Evolutionary conservation across 805 yeast species (phyloP).

Genomic region (Starmerella sp.): DNA sequence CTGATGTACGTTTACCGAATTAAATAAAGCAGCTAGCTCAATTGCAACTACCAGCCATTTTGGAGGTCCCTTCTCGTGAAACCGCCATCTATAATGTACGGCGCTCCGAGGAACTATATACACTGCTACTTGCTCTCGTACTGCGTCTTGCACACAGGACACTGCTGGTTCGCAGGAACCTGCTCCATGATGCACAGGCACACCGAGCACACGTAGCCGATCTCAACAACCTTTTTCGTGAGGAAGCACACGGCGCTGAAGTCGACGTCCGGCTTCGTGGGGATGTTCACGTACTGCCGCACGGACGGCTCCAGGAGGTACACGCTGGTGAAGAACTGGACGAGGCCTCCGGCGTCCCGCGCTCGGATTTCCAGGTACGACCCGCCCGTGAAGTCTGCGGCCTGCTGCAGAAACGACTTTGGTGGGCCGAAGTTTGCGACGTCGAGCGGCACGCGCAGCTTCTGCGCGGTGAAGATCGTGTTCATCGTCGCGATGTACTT

Average conservation of each 20-base stretch:
- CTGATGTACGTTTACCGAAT: too few relatives aligned
- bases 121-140: slow-evolving; percentile 29
- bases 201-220: slow-evolving; percentile 91
- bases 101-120: too few relatives aligned
- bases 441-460: slow-evolving; percentile 72
- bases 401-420: slow-evolving; percentile 85
- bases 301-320: slow-evolving; percentile 77
- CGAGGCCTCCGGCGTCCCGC: slow-evolving; percentile 51
- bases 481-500: slow-evolving; percentile 92
- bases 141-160: slow-evolving; percentile 78
- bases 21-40: too few relatives aligned
- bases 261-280: slow-evolving; percentile 76
- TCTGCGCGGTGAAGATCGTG: slow-evolving; percentile 90
- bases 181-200: slow-evolving; percentile 57
- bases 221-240: slow-evolving; percentile 80
- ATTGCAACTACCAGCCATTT: too few relatives aligned
- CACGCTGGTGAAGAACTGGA: slow-evolving; percentile 73
- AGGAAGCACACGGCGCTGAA: slow-evolving; percentile 90
- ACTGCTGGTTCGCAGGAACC: slow-evolving; percentile 48
- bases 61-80: too few relatives aligned
- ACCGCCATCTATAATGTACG: too few relatives aligned
- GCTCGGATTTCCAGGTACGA: slow-evolving; percentile 58
- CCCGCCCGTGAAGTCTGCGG: slow-evolving; percentile 90
- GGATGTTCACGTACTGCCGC: slow-evolving; percentile 63
- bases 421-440: slow-evolving; percentile 67